phyloP scores from a whole-genome alignment of 371 early-diverging fungal species.

The Phascolomyces articulosus region DNA sequence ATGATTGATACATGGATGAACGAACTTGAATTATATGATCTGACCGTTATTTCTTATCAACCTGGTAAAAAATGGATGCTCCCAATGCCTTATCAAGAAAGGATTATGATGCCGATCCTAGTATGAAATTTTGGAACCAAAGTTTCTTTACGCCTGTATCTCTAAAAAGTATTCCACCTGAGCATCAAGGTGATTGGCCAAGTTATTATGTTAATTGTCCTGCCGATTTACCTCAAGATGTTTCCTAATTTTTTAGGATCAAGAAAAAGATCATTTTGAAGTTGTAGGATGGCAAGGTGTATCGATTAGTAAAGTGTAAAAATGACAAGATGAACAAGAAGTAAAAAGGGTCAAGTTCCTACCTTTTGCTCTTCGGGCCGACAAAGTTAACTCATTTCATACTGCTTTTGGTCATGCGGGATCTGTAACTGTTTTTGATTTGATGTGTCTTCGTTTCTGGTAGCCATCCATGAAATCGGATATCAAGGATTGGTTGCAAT shows the following conservation, averaged over 20 bases:
- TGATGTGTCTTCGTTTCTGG: constrained; percentile 24
- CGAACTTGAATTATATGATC: constrained; percentile 23
- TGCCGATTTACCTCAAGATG: neutral
- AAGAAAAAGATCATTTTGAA: neutral
- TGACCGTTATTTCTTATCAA: constrained; percentile 27
- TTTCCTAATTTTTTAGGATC: neutral
- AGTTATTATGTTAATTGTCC: neutral
- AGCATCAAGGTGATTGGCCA: no score
- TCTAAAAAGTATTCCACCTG: no score
- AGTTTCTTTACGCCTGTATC: no score
- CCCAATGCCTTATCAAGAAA: constrained; percentile 25
- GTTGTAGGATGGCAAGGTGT: neutral
- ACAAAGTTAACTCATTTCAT: constrained; percentile 19
- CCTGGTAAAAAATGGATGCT: constrained; percentile 24
- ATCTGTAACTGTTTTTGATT: constrained; percentile 17
- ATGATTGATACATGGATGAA: constrained; percentile 14
- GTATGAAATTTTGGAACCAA: no score
- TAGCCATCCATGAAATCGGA: constrained; percentile 29
- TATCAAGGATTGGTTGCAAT: constrained; percentile 14
- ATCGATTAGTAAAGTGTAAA: neutral
- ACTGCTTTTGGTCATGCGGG: constrained; percentile 17
- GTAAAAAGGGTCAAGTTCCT: neutral
- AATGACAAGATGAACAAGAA: no score
- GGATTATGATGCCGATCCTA: neutral
- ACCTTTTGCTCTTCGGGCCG: constrained; percentile 14